A percentile compares a stretch with the other conserved stretches of the same genome.
These are phyloP conservation scores for Discostella stelligeroides DNA, from an alignment of 108 stramenopile genomes.

Conservation along the genomic window DNA sequence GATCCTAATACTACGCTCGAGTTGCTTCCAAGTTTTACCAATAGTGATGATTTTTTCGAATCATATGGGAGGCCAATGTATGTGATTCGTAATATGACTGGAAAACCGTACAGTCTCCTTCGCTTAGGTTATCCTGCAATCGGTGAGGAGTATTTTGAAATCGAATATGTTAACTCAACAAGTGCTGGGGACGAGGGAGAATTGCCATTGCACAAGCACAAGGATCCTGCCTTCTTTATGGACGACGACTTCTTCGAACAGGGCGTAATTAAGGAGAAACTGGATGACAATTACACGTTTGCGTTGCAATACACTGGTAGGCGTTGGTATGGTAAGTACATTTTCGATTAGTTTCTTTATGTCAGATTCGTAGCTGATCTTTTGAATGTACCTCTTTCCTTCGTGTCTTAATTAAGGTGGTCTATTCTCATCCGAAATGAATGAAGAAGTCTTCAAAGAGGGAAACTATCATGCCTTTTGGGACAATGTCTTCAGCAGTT, in stretches of 20 bases:
- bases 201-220: constrained; percentile 21
- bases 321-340: constrained; percentile 40
- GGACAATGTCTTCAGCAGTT: constrained; percentile 16
- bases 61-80: constrained; percentile 41
- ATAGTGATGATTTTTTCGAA: constrained; percentile 24
- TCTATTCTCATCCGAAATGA: constrained; percentile 9
- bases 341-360: too few relatives aligned
- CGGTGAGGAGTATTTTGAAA: constrained; percentile 11
- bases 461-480: constrained; percentile 45
- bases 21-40: constrained; percentile 6
- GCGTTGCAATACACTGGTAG: constrained; percentile 31
- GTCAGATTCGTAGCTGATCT: too few relatives aligned
- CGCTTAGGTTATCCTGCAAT: constrained; percentile 24
- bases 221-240: constrained; percentile 1
- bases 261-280: constrained; percentile 9
- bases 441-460: not conserved
- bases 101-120: constrained; percentile 36
- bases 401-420: not conserved
- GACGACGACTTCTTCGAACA: constrained; percentile 47
- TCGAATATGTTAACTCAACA: constrained; percentile 19
- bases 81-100: constrained; percentile 13
- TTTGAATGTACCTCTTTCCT: too few relatives aligned
- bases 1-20: constrained; percentile 15
- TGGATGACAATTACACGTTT: constrained; percentile 30
- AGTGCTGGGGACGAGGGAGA: not conserved